Evolutionary conservation across 306 rosid genomes (phyloP), one percentile per base, ranked within the genome.

Genomic region (Medicago ruthenica): DNA sequence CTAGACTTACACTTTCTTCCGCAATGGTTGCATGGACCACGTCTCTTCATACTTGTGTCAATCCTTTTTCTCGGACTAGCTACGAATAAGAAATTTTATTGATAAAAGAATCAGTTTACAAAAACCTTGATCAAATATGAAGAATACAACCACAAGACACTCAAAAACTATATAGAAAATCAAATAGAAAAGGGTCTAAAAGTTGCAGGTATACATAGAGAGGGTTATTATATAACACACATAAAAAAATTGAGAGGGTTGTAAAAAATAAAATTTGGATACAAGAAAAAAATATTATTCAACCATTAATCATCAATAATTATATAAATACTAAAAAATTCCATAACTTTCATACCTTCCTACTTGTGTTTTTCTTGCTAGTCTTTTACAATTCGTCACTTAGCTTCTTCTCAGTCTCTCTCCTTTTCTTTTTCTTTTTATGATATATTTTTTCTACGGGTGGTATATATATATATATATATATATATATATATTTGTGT

Each of bases 1-100:
- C 20, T n/a, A 57, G 11, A 82, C 67, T 77, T 67, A 82, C 82
- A 39, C 0, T 47, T 6, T 24, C 48, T 67, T 48, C 82, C 68
- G 5, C 85, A 82, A 13, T 82, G 79, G 16, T 7, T 14, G 36
- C 85, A 73, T 17, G 85, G 79, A 31, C 82, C 85, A 27, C 2
- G 66, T 60, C 54, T 73, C 70, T 0, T 40, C 84, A 72, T 70
- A 21, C 66, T 14, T 2, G 14, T 6, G 3, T 20, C 4, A 39
- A 72, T 53, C 18, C 31, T 74, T 21, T 21, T 69, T 10, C 31
- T 16, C 17, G 27, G 0, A 10, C 11, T 42, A 42, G 4, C 36
- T 22, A 14, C 0, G 14, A 47, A 13, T 47, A 14, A 14, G 6
- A 48, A 48, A 42, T 15, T 15, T 14, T 48, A 48, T n/a, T 48